Percentiles rank a stretch among this genome's conserved stretches.
These are phyloP conservation scores for Tubosaeta brunneosetosa DNA, from an alignment of 768 basidiomycete species.

Conservation along the genomic window DNA sequence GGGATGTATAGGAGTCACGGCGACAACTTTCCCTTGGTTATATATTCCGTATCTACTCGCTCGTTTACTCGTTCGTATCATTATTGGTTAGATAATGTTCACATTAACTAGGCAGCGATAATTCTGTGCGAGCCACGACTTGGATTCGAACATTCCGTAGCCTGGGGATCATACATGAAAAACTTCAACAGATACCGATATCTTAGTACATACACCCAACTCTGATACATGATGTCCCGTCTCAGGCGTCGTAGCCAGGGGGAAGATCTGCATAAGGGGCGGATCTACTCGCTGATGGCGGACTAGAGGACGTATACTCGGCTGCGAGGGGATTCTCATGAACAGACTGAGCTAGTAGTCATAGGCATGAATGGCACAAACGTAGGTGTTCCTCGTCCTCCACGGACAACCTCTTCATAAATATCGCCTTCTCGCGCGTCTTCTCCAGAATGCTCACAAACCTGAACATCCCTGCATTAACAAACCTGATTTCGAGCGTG, in stretches of 20 bases:
- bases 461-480: slow-evolving; percentile 64
- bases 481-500: slow-evolving; percentile 61
- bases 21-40: slow-evolving; percentile 1
- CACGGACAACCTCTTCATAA: slow-evolving; percentile 58
- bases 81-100: slow-evolving; percentile 6
- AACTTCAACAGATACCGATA: too few species aligned
- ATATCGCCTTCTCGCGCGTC: slow-evolving; percentile 68
- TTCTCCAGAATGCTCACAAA: slow-evolving; percentile 73
- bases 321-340: slow-evolving; percentile 13
- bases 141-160: too few species aligned
- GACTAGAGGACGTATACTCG: slow-evolving; percentile 26
- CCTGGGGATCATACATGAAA: too few species aligned
- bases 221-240: too few species aligned
- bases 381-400: slow-evolving; percentile 32
- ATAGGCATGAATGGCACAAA: slow-evolving; percentile 15
- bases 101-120: background rate
- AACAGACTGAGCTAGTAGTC: background rate
- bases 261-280: slow-evolving; percentile 24
- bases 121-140: too few species aligned
- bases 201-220: too few species aligned
- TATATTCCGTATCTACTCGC: slow-evolving; percentile 1
- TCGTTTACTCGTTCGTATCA: slow-evolving; percentile 13
- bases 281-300: slow-evolving; percentile 14
- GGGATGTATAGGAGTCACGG: slow-evolving; percentile 16
- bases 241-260: slow-evolving; percentile 27